Conservation (phyloP, 2,329 filamentous ascomycete genomes). For the Cytospora piceae region DNA sequence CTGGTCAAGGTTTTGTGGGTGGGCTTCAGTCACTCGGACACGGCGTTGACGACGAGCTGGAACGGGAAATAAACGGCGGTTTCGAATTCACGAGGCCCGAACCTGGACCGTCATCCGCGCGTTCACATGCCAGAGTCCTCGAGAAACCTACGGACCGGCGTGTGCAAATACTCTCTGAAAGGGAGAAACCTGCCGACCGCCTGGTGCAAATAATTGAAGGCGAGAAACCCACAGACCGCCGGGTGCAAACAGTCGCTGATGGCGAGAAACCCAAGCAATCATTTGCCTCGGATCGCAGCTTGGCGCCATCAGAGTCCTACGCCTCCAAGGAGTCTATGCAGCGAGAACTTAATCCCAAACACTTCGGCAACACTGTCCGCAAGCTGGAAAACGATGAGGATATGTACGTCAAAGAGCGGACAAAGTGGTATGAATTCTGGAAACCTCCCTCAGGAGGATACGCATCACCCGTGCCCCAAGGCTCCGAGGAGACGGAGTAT, state of each 20-base stretch:
- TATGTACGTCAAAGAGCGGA: slow-evolving; percentile 50
- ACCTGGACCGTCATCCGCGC: slow-evolving; percentile 33
- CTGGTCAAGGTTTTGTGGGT: slow-evolving; percentile 49
- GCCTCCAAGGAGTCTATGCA: slow-evolving; percentile 46
- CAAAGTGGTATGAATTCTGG: slow-evolving; percentile 67
- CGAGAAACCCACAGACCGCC: slow-evolving; percentile 36
- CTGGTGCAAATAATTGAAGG: slow-evolving; percentile 41
- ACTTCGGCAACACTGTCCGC: slow-evolving; percentile 56
- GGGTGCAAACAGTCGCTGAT: slow-evolving; percentile 38
- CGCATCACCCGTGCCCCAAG: slow-evolving; percentile 63
- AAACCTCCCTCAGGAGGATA: slow-evolving; percentile 65
- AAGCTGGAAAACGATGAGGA: slow-evolving; percentile 53
- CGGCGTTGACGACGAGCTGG: slow-evolving; percentile 56
- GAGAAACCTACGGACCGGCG: slow-evolving; percentile 36
- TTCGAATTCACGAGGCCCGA: slow-evolving; percentile 45
- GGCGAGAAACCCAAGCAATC: slow-evolving; percentile 43
- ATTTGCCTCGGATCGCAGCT: slow-evolving; percentile 39
- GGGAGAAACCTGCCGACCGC: slow-evolving; percentile 38
- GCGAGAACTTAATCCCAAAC: slow-evolving; percentile 40
- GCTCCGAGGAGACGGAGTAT: slow-evolving; percentile 49
- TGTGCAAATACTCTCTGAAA: slow-evolving; percentile 39
- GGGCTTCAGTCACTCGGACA: slow-evolving; percentile 52
- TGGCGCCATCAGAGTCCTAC: slow-evolving; percentile 44
- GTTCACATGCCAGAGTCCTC: slow-evolving; percentile 33
- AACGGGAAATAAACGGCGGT: slow-evolving; percentile 60